Conservation (phyloP, 495 filamentous ascomycete species). For the Oidiodendron maius region DNA sequence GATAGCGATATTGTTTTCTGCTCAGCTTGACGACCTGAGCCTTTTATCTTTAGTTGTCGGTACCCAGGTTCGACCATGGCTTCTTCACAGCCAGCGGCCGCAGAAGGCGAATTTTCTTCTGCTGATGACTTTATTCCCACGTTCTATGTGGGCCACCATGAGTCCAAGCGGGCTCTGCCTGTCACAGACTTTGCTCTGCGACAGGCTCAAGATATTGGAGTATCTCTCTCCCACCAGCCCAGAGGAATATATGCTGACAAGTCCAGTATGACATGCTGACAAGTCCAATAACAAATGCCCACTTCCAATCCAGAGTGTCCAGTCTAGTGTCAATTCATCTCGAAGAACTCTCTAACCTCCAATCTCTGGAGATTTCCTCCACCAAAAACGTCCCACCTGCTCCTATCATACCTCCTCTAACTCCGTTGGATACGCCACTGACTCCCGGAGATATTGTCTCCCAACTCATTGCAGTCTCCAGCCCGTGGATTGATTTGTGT, state of each 20-base stretch:
- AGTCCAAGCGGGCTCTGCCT: conserved; percentile 54
- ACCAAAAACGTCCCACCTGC: conserved; percentile 31
- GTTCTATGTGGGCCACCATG: conserved; percentile 84
- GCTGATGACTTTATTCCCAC: conserved; percentile 34
- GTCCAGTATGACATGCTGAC: conserved; percentile 89
- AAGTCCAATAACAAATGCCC: conserved; percentile 74
- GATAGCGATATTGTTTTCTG: too few relatives aligned
- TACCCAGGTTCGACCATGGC: conserved; percentile 15
- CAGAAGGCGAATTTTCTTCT: conserved; percentile 10
- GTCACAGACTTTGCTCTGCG: conserved; percentile 59
- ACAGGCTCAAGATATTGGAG: conserved; percentile 59
- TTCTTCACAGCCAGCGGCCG: conserved; percentile 9
- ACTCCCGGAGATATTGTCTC: conserved; percentile 65
- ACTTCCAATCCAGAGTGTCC: conserved; percentile 75
- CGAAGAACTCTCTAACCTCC: conserved; percentile 21
- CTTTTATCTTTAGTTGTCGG: too few relatives aligned
- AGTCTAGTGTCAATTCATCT: conserved; percentile 55
- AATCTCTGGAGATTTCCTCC: conserved; percentile 22
- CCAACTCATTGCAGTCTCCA: conserved; percentile 65
- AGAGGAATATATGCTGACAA: conserved; percentile 9
- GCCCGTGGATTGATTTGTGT: conserved; percentile 85
- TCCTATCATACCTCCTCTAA: conserved; percentile 63
- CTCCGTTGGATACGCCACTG: conserved; percentile 65
- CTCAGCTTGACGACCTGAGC: too few relatives aligned
- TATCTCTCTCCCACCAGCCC: conserved; percentile 30